Evolutionary conservation across 176 grass and related monocot genomes (phyloP).

Genomic region (Ampelocalamus luodianensis): DNA sequence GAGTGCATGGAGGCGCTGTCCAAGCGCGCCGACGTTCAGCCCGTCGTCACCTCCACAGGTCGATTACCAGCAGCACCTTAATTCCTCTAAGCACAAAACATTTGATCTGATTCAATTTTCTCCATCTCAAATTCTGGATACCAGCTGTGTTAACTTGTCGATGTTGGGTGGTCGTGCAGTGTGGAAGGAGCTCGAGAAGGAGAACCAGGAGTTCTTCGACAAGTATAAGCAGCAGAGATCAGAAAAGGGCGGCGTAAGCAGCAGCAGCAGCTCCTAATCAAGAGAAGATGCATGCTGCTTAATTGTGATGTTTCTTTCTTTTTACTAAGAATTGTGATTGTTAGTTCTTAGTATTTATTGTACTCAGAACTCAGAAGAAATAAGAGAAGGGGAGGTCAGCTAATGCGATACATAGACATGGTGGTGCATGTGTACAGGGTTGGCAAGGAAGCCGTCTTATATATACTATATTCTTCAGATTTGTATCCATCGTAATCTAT

Average conservation of each 20-base stretch:
- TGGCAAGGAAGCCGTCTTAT: constrained; percentile 31
- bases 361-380: constrained; percentile 4
- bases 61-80: not conserved
- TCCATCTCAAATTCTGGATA: too few relatives aligned
- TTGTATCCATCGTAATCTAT: not conserved
- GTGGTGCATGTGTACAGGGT: constrained; percentile 45
- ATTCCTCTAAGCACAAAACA: not conserved
- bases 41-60: constrained; percentile 83
- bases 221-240: constrained; percentile 51
- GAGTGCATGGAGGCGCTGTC: constrained; percentile 79
- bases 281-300: not conserved
- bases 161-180: constrained; percentile 44
- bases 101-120: not conserved
- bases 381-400: not conserved
- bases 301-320: not conserved
- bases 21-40: constrained; percentile 69
- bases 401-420: not conserved
- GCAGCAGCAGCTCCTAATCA: constrained; percentile 13
- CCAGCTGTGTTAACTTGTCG: not conserved
- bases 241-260: not conserved
- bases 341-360: not conserved
- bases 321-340: not conserved
- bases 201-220: constrained; percentile 84
- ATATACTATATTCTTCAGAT: not conserved
- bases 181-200: constrained; percentile 95